These are phyloP conservation scores for Bryoerythrophyllum caledonicum DNA, from an alignment of 225 moss, liverwort and hornwort genomes.

Conservation along the genomic window DNA sequence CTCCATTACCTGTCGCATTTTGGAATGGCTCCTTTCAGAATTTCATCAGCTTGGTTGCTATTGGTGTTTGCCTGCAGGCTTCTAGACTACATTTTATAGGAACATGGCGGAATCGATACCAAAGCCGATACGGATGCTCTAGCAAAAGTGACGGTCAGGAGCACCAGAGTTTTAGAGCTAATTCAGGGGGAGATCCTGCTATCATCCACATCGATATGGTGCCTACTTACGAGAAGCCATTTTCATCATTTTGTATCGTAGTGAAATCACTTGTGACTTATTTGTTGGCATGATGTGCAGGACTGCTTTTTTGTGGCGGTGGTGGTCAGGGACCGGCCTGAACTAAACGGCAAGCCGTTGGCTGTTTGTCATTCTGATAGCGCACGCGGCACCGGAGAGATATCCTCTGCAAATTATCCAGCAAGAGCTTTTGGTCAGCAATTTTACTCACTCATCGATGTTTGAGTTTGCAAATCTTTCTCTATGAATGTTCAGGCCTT, in stretches of 20 bases:
- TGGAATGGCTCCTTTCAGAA: neutral
- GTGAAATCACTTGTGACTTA: slow-evolving; percentile 12
- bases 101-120: slow-evolving; percentile 96
- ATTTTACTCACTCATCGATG: neutral
- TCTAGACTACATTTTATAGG: slow-evolving; percentile 98
- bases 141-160: slow-evolving; percentile 44
- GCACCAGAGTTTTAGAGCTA: slow-evolving; percentile 38
- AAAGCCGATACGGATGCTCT: slow-evolving; percentile 66
- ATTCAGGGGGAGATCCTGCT: slow-evolving; percentile 51
- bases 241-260: slow-evolving; percentile 16
- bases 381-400: slow-evolving; percentile 90
- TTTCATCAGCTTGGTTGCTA: slow-evolving; percentile 15
- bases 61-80: slow-evolving; percentile 47
- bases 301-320: slow-evolving; percentile 99
- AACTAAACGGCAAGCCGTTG: slow-evolving; percentile 74
- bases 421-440: slow-evolving; percentile 84
- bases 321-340: slow-evolving; percentile 80
- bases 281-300: slow-evolving; percentile 44
- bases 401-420: slow-evolving; percentile 98
- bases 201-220: slow-evolving; percentile 99
- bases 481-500: slow-evolving; percentile 1
- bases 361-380: slow-evolving; percentile 98
- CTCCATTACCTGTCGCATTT: slow-evolving; percentile 10
- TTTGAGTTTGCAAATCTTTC: slow-evolving; percentile 10
- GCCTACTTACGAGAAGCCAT: slow-evolving; percentile 18